Conservation (phyloP, 2,329 filamentous ascomycete species). For the Colletotrichum australisinense region DNA sequence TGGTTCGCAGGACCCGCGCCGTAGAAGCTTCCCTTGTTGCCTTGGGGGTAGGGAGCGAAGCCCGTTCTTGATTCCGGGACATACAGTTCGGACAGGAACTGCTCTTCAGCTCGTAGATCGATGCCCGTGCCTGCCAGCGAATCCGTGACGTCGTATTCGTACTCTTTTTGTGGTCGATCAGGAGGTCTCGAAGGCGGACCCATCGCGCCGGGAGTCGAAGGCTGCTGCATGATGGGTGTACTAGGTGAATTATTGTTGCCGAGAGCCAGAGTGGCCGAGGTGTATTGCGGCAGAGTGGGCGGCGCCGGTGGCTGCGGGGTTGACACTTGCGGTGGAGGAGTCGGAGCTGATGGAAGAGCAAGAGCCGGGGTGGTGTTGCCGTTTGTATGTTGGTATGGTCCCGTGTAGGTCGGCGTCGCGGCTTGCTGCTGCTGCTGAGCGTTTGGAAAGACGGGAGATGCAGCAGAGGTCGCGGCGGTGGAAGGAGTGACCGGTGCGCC, state of each 20-base stretch:
- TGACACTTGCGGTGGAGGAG: conserved; percentile 38
- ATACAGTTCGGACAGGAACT: conserved; percentile 78
- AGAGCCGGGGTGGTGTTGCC: conserved; percentile 45
- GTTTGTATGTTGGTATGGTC: conserved; percentile 49
- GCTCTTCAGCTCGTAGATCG: conserved; percentile 87
- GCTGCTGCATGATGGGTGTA: conserved; percentile 31
- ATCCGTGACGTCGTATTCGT: conserved; percentile 82
- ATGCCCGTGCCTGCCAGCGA: conserved; percentile 87
- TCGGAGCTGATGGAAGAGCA: conserved; percentile 37
- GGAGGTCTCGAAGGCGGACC: conserved; percentile 70
- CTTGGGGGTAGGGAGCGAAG: conserved; percentile 66
- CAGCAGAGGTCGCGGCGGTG: conserved; percentile 46
- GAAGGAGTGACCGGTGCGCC: conserved; percentile 54
- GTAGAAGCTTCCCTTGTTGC: conserved; percentile 69
- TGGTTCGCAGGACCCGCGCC: conserved; percentile 76
- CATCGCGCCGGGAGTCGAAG: conserved; percentile 57
- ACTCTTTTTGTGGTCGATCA: conserved; percentile 71
- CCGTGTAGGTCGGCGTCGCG: conserved; percentile 44
- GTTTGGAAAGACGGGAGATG: conserved; percentile 48
- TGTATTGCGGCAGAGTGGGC: conserved; percentile 37
- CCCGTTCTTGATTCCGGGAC: conserved; percentile 64
- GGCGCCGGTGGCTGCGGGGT: conserved; percentile 32
- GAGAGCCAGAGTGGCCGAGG: conserved; percentile 37
- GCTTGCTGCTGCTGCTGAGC: conserved; percentile 38
- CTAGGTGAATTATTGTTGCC: conserved; percentile 10